Conservation (phyloP, 805 yeast genomes). For the Candida xiaguanensis region DNA sequence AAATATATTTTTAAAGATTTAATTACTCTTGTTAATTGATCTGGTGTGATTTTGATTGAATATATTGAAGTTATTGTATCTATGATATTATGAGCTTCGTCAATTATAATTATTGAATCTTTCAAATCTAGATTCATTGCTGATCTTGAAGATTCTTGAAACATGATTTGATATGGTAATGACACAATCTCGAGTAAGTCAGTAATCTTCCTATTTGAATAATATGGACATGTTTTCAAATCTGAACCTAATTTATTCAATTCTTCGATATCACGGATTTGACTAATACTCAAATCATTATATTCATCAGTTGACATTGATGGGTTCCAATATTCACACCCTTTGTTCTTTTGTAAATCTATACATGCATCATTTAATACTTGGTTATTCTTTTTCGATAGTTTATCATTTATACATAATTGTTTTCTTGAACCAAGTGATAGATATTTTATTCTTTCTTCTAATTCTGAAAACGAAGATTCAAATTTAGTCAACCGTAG, state of each 20-base stretch:
- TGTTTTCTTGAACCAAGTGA: conserved; percentile 85
- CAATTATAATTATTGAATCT: conserved; percentile 71
- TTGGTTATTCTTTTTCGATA: conserved; percentile 46
- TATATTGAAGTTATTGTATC: conserved; percentile 72
- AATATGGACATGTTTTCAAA: conserved; percentile 74
- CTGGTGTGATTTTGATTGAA: conserved; percentile 53
- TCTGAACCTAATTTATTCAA: conserved; percentile 55
- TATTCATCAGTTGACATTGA: conserved; percentile 37
- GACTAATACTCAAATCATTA: conserved; percentile 51
- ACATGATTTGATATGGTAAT: conserved; percentile 77
- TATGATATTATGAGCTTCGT: conserved; percentile 87
- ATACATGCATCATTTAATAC: conserved; percentile 77
- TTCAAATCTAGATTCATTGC: conserved; percentile 56
- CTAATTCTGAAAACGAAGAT: conserved; percentile 46
- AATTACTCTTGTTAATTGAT: conserved; percentile 45
- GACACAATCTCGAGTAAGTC: conserved; percentile 70
- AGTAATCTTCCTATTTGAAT: conserved; percentile 58
- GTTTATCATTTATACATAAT: conserved; percentile 69
- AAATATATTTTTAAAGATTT: conserved; percentile 53
- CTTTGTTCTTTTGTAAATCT: conserved; percentile 52
- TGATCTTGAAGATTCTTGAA: conserved; percentile 58
- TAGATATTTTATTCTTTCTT: conserved; percentile 60
- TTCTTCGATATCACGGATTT: conserved; percentile 77
- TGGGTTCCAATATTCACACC: conserved; percentile 25
- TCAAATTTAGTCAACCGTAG: conserved; percentile 59